Evolutionary conservation across 1,284 basidiomycete genomes (phyloP), one percentile per base, ranked within the genome.

Genomic region (Cryptococcus neoformans): DNA sequence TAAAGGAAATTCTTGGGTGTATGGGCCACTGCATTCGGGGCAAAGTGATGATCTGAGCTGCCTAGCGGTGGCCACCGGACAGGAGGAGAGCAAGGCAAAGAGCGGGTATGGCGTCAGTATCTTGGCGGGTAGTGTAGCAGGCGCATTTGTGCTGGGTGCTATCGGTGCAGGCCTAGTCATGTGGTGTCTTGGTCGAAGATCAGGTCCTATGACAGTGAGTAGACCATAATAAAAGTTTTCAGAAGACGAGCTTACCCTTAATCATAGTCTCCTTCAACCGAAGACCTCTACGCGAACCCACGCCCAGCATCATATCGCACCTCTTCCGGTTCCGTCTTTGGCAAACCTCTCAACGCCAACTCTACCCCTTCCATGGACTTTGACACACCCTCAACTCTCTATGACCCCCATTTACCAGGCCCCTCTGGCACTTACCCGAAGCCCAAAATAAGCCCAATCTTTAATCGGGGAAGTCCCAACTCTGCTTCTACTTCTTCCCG

Each of bases 1-100:
- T 2, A 53, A 53, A 2, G 66, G 66, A 1, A 65, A 64, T 34
- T 60, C 56, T 12, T 70, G 61, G 58, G 66, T 65, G 5, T 54
- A 60, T 17, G 68, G 68, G n/a, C 68, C 68, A 6, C 42, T 66
- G 28, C 66, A 70, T 62, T 56, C 68, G 21, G 68, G 68, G 16
- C 36, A 47, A 4, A 57, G 55, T 11, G 51, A 63, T 38, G 56
- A 65, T 48, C 34, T 65, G 17, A n/a, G 34, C 10, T 70, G 68
- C 56, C 44, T 70, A 17, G 58, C 53, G 5, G 60, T 63, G 4
- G 49, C 50, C 3, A 65, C 65, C 10, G 67, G 67, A 7, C 56
- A 64, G 45, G 49, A 53, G 35, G 9, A 28, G 7, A 11, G 48
- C 7, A 36, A 51, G 11, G 2, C 36, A n/a, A 17, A 35, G 10